These are phyloP conservation scores for Pseudotulostoma volvatum DNA, from an alignment of 495 filamentous ascomycete species.

Conservation along the genomic window DNA sequence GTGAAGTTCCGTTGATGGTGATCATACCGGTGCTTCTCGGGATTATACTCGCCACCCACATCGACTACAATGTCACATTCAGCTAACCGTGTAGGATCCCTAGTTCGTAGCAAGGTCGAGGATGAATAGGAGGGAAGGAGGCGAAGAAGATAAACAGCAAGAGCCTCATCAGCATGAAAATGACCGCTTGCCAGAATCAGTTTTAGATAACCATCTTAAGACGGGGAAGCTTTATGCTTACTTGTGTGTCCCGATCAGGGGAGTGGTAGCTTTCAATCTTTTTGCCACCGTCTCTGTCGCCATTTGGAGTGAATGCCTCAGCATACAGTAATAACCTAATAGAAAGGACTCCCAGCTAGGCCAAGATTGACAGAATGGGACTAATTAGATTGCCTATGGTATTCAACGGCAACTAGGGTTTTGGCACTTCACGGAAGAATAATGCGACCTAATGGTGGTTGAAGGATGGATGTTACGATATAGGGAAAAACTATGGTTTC, in stretches of 20 bases:
- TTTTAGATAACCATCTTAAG: not conserved
- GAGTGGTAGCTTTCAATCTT: slow-evolving; percentile 45
- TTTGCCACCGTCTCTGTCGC: slow-evolving; percentile 48
- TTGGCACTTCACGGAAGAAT: no score
- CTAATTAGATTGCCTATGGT: no score
- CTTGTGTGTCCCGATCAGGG: slow-evolving; percentile 81
- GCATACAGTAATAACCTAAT: no score
- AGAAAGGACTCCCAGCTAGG: no score
- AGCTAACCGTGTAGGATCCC: slow-evolving; percentile 61
- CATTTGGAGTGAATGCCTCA: no score
- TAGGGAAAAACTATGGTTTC: no score
- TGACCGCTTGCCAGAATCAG: slow-evolving; percentile 45
- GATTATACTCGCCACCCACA: slow-evolving; percentile 80
- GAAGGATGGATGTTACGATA: no score
- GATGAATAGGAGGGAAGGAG: slow-evolving; percentile 64
- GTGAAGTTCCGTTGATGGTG: slow-evolving; percentile 90
- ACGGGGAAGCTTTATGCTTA: slow-evolving; percentile 15
- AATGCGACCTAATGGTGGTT: no score
- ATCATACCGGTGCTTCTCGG: slow-evolving; percentile 64
- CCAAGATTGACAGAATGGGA: no score
- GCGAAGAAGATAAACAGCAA: slow-evolving; percentile 93
- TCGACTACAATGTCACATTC: slow-evolving; percentile 91
- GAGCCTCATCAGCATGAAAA: slow-evolving; percentile 97
- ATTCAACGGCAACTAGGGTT: no score
- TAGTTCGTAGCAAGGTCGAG: slow-evolving; percentile 67